Conservation (phyloP, 371 early-diverging fungal genomes). For the Apophysomyces trapeziformis region DNA sequence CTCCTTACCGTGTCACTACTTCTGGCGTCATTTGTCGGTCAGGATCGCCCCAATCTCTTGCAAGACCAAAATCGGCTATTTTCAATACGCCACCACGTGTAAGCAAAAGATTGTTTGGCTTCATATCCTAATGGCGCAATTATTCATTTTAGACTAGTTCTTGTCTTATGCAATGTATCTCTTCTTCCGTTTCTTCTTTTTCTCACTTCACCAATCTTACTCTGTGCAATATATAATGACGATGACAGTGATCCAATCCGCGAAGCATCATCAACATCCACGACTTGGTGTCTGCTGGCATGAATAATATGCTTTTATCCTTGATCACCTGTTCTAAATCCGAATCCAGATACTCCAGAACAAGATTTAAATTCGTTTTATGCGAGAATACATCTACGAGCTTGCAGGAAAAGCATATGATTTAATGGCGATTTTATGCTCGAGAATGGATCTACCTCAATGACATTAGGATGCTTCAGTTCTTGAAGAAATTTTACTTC, state of each 20-base stretch:
- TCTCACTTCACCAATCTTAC: conserved; percentile 44
- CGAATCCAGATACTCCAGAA: conserved; percentile 95
- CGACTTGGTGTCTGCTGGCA: conserved; percentile 97
- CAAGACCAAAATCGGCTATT: conserved; percentile 99
- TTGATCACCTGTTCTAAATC: conserved; percentile 99
- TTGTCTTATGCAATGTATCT: no score
- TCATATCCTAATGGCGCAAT: conserved; percentile 83
- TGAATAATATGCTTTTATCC: conserved; percentile 91
- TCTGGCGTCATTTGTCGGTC: conserved; percentile 85
- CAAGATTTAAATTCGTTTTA: conserved; percentile 92
- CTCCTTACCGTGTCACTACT: conserved; percentile 88
- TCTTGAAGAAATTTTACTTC: conserved; percentile 98
- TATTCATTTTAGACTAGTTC: background rate
- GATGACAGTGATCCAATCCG: conserved; percentile 94
- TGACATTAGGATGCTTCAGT: conserved; percentile 89
- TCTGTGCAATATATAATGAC: conserved; percentile 93
- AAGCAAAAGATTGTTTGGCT: conserved; percentile 99
- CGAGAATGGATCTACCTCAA: conserved; percentile 62
- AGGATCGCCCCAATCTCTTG: conserved; percentile 92
- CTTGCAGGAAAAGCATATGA: conserved; percentile 34
- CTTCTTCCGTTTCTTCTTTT: background rate
- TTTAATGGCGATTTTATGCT: background rate
- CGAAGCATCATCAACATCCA: conserved; percentile 98
- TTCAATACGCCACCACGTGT: conserved; percentile 91
- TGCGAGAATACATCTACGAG: conserved; percentile 95